Evolutionary conservation across 2,329 filamentous ascomycete species (phyloP).

Genomic region (Epichloe glyceriae): DNA sequence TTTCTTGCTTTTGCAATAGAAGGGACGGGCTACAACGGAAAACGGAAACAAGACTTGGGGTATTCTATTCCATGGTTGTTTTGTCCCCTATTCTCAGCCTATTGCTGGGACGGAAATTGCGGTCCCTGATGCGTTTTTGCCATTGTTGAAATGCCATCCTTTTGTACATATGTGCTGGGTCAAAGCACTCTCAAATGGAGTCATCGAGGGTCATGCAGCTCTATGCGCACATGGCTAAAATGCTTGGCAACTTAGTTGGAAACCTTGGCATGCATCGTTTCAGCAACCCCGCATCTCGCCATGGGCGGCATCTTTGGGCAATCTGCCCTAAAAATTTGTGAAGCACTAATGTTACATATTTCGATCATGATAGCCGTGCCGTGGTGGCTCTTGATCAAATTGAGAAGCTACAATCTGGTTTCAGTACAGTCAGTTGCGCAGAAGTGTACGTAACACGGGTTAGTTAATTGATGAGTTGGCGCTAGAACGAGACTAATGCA

Average conservation of each 20-base stretch:
- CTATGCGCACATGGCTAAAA: no score
- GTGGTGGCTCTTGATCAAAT: no score
- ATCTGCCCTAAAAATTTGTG: no score
- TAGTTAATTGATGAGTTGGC: background rate
- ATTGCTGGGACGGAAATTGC: background rate
- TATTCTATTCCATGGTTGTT: background rate
- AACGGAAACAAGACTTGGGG: background rate
- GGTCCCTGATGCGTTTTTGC: background rate
- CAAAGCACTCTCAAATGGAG: constrained; percentile 1
- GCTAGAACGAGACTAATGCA: background rate
- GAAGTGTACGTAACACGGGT: background rate
- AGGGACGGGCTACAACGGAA: background rate
- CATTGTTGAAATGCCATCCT: background rate
- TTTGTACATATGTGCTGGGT: background rate
- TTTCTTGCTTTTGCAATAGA: no score
- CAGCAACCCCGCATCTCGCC: no score
- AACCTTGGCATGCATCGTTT: no score
- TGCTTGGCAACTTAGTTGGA: no score
- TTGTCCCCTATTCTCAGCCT: background rate
- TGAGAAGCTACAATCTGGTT: no score
- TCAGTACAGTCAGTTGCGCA: background rate
- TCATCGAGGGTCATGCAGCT: background rate
- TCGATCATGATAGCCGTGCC: no score
- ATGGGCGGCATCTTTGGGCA: no score
- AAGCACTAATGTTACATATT: no score